Conservation (phyloP, 441 rosid species). For the Breynia disticha region DNA sequence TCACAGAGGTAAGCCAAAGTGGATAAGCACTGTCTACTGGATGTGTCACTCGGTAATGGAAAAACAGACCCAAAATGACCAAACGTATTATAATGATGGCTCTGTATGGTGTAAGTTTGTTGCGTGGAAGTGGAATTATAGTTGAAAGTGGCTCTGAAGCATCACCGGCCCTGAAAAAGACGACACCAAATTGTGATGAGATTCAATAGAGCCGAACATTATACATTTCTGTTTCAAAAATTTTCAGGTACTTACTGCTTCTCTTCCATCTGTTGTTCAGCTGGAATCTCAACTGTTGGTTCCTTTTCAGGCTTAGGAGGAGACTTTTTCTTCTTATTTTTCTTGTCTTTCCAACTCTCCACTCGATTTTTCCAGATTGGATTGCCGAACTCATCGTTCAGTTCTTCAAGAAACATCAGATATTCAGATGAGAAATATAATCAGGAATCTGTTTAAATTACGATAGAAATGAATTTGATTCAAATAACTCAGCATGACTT, state of each 20-base stretch:
- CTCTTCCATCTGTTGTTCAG: slow-evolving; percentile 83
- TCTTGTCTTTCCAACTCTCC: slow-evolving; percentile 96
- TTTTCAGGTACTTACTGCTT: slow-evolving; percentile 34
- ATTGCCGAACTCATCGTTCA: slow-evolving; percentile 73
- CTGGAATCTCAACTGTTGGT: slow-evolving; percentile 45
- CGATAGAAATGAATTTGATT: slow-evolving; percentile 3
- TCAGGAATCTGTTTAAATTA: not conserved
- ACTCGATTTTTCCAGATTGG: slow-evolving; percentile 98
- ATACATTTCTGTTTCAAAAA: too few species aligned
- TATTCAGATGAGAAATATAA: slow-evolving; percentile 6
- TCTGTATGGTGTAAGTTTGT: slow-evolving; percentile 71
- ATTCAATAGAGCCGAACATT: too few species aligned
- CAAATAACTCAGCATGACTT: slow-evolving; percentile 12
- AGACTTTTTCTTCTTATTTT: slow-evolving; percentile 69
- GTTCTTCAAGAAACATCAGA: slow-evolving; percentile 39
- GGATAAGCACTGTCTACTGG: slow-evolving; percentile 83
- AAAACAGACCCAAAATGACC: slow-evolving; percentile 78
- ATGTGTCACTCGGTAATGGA: slow-evolving; percentile 78
- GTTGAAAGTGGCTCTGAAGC: slow-evolving; percentile 65
- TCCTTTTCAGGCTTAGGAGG: slow-evolving; percentile 46
- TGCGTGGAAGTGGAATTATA: slow-evolving; percentile 50
- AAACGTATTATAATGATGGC: slow-evolving; percentile 61
- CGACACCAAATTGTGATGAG: not conserved
- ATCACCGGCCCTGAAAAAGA: slow-evolving; percentile 43
- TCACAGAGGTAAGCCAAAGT: slow-evolving; percentile 86